These are phyloP conservation scores for Jamesozyma hellenica DNA, from an alignment of 805 yeast species.

Conservation along the genomic window DNA sequence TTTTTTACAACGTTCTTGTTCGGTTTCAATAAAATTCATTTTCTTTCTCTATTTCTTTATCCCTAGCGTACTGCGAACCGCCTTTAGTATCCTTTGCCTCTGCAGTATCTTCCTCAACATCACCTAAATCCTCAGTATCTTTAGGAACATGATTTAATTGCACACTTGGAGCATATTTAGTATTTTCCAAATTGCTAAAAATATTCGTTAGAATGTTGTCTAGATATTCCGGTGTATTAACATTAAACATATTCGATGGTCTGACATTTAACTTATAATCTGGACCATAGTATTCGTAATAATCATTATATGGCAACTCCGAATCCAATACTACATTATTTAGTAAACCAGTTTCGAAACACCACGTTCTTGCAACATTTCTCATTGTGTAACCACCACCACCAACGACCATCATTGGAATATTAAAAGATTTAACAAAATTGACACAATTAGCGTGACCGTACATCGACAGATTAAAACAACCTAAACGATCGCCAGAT, in stretches of 20 bases:
- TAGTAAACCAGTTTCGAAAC: constrained; percentile 79
- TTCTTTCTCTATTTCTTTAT: constrained; percentile 56
- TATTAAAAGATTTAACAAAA: constrained; percentile 75
- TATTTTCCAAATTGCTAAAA: constrained; percentile 67
- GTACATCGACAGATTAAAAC: constrained; percentile 81
- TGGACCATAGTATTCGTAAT: constrained; percentile 95
- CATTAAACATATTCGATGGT: constrained; percentile 93
- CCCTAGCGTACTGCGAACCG: constrained; percentile 80
- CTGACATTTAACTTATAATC: constrained; percentile 91
- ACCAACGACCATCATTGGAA: constrained; percentile 85
- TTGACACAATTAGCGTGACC: constrained; percentile 96
- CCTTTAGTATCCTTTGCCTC: constrained; percentile 83
- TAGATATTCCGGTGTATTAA: constrained; percentile 85
- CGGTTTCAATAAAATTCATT: constrained; percentile 73
- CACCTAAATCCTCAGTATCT: constrained; percentile 80
- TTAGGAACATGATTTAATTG: constrained; percentile 84
- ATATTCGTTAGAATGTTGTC: constrained; percentile 75
- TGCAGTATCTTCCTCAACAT: constrained; percentile 73
- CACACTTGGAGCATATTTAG: constrained; percentile 96
- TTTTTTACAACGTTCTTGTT: no score
- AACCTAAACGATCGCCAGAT: constrained; percentile 87
- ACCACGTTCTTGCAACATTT: constrained; percentile 91
- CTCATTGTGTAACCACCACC: constrained; percentile 98
- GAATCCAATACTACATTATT: constrained; percentile 57
- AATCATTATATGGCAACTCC: constrained; percentile 85